Percentiles rank a stretch among this genome's conserved stretches.
Conservation (phyloP, 306 rosid species). For the Quercus wislizeni region DNA sequence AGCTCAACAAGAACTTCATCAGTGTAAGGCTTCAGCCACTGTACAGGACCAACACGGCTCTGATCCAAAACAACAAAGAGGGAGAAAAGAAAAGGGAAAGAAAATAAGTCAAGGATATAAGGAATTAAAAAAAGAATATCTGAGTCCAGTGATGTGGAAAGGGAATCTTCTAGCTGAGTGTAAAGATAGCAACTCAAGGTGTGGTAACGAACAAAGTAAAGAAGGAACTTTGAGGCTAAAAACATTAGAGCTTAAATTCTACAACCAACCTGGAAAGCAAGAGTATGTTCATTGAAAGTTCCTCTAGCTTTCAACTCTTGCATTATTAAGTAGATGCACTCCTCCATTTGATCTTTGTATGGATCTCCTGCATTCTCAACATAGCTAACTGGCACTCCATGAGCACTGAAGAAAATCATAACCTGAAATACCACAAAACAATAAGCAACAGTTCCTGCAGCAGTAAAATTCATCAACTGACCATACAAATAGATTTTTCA, state of each 20-base stretch:
- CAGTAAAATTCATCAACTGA: conserved; percentile 10
- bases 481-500: not conserved
- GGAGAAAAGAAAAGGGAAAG: not conserved
- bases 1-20: conserved; percentile 96
- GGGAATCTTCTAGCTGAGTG: not conserved
- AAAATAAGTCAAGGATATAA: conserved; percentile 4
- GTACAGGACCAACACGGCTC: conserved; percentile 99
- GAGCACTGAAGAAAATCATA: conserved; percentile 96
- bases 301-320: conserved; percentile 94
- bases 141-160: not conserved
- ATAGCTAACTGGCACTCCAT: conserved; percentile 94
- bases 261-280: conserved; percentile 86
- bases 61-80: conserved; percentile 29
- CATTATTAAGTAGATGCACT: conserved; percentile 86
- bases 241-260: not conserved
- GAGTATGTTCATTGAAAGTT: conserved; percentile 73
- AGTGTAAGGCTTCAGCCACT: conserved; percentile 97
- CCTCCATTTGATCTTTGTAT: conserved; percentile 96
- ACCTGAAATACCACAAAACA: conserved; percentile 40
- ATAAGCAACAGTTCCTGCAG: conserved; percentile 11
- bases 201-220: not conserved
- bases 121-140: not conserved
- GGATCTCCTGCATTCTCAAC: conserved; percentile 98
- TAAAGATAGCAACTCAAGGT: not conserved
- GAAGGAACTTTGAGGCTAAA: not conserved